Conservation (phyloP, 2,329 filamentous ascomycete genomes). For the Mycosphaerelloides madeirae region DNA sequence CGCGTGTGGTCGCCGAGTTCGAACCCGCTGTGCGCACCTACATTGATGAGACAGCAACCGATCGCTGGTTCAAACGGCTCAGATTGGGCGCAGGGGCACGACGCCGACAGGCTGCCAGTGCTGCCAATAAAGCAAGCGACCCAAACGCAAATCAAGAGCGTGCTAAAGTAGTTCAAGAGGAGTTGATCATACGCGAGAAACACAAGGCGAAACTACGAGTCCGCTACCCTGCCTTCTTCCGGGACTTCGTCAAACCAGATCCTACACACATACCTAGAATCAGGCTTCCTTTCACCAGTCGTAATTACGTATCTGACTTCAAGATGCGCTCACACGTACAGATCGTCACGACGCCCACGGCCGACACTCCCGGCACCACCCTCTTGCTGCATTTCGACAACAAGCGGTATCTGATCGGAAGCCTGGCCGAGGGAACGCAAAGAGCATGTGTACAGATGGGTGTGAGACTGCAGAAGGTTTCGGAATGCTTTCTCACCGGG, state of each 20-base stretch:
- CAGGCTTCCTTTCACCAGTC: no score
- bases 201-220: not conserved
- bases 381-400: slow-evolving; percentile 75
- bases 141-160: not conserved
- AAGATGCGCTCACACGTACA: slow-evolving; percentile 70
- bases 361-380: slow-evolving; percentile 77
- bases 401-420: slow-evolving; percentile 80
- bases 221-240: not conserved
- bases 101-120: no score
- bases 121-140: not conserved
- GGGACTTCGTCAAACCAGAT: slow-evolving; percentile 7
- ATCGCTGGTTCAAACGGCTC: slow-evolving; percentile 3
- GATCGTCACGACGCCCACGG: slow-evolving; percentile 75
- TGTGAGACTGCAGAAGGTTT: slow-evolving; percentile 58
- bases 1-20: not conserved
- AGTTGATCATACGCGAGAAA: not conserved
- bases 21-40: not conserved
- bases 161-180: not conserved
- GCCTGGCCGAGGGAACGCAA: slow-evolving; percentile 78
- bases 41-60: not conserved
- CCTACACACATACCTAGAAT: not conserved
- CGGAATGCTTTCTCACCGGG: slow-evolving; percentile 80
- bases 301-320: slow-evolving; percentile 1
- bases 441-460: slow-evolving; percentile 67
- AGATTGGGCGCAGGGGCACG: not conserved